Base-by-base conservation (phyloP, 768 basidiomycete genomes). In the Mycena alexandri region DNA sequence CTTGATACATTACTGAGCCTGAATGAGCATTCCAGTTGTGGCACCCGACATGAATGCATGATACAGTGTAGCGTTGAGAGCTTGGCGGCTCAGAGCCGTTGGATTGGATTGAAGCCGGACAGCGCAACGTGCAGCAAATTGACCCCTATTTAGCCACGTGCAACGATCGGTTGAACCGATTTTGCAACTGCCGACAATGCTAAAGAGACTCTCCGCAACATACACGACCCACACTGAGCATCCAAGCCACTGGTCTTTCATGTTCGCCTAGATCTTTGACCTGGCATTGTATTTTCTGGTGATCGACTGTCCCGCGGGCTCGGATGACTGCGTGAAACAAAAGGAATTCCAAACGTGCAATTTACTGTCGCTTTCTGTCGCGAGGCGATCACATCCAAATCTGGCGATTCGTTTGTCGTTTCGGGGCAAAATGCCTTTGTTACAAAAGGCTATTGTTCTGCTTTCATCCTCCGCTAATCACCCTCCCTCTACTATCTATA, bases 391-490 rank as follows among this genome's bases (percentile, higher is more conserved):
- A 38, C 25, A 10, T 51, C 61, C 61, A 16, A 10, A 57, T 68
- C 41, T 50, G 55, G 67, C 41, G 11, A 3, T 58, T 21, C 56
- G 34, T 63, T 68, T 68, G 67, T 60, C 50, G 47, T 63, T 54
- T 46, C n/a, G 24, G 46, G 41, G 14, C 38, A 14, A 54, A 8
- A 56, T 67, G 59, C 48, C 65, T 56, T 63, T 67, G 52, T 66
- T 64, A 41, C 60, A 56, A 71, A 70, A 50, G 44, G 41, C 74
- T 73, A 78, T 82, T 68, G 67, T 68, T 68, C 67, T 13, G 1
- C 57, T 60, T 79, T 76, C 76, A 69, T 70, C 53, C 43, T 25
- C 41, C 61, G 46, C 70, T 61, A 59, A 58, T 66, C 68, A 53
- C 59, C 53, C 55, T 43, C 63, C 53, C 54, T 44, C 61, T 67